Evolutionary conservation across 208 protist genomes (phyloP).

Genomic region (Leishmania lainsoni): DNA sequence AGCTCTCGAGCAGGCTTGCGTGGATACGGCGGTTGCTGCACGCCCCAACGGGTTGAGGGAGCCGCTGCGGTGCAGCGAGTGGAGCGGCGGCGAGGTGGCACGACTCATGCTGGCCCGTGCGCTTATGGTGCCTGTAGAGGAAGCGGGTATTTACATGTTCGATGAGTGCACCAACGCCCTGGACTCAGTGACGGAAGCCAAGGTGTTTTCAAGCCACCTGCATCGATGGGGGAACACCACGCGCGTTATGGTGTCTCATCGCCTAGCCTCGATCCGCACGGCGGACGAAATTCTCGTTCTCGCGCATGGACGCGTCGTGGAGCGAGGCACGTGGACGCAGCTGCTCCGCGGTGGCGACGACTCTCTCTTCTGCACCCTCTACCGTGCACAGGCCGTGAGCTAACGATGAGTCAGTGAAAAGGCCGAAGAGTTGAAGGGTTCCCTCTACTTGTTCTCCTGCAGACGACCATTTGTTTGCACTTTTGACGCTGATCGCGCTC

Average conservation of each 20-base stretch:
- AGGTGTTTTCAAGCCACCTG: constrained; percentile 29
- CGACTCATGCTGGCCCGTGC: constrained; percentile 65
- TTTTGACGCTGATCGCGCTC: not conserved
- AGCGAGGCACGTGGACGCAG: constrained; percentile 63
- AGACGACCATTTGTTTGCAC: not conserved
- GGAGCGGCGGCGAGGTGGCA: constrained; percentile 76
- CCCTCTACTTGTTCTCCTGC: not conserved
- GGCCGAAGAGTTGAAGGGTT: not conserved
- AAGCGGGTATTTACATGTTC: constrained; percentile 45
- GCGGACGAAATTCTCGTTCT: constrained; percentile 71
- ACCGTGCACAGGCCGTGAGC: constrained; percentile 7
- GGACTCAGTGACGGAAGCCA: constrained; percentile 62
- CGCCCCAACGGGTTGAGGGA: constrained; percentile 42
- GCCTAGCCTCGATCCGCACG: constrained; percentile 49
- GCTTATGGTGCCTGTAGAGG: constrained; percentile 30
- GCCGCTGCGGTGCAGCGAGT: constrained; percentile 30
- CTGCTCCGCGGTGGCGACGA: constrained; percentile 22
- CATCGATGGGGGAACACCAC: constrained; percentile 4
- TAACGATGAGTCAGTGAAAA: not conserved
- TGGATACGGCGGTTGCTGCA: constrained; percentile 37
- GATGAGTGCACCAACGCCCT: constrained; percentile 77
- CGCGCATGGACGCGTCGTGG: constrained; percentile 46
- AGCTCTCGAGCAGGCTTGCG: constrained; percentile 37
- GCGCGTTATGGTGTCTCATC: constrained; percentile 64
- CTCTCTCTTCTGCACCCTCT: constrained; percentile 31